These are phyloP conservation scores for Eucalyptus melliodora DNA, from an alignment of 345 rosid species.

Conservation along the genomic window DNA sequence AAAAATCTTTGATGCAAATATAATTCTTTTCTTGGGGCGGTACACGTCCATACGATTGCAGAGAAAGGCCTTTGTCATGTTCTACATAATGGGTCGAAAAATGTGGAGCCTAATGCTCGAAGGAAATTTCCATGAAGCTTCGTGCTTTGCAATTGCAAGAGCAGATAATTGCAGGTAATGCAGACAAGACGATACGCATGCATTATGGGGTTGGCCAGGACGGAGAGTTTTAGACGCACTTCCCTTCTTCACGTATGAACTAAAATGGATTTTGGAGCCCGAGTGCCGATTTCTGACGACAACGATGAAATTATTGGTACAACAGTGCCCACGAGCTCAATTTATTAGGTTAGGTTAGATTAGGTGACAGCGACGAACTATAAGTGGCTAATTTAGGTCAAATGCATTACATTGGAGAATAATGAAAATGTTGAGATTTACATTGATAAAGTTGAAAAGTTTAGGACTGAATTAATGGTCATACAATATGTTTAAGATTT, in stretches of 20 bases:
- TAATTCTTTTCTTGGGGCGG: neutral
- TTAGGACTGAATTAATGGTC: accelerated
- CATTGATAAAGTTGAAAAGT: accelerated
- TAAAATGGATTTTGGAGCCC: neutral
- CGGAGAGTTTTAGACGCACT: neutral
- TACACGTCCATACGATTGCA: neutral
- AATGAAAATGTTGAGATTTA: neutral
- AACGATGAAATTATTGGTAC: neutral
- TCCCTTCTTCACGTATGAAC: neutral
- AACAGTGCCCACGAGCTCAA: neutral
- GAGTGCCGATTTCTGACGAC: neutral
- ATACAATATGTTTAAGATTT: neutral
- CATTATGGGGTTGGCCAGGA: neutral
- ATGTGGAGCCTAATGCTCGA: neutral
- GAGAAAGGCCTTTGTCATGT: neutral
- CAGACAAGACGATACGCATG: neutral
- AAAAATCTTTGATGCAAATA: neutral
- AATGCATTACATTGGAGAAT: neutral
- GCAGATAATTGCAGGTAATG: neutral
- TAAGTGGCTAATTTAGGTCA: neutral
- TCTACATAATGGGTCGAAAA: neutral
- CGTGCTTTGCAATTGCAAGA: neutral
- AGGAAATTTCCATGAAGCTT: neutral
- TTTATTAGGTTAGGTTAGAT: neutral
- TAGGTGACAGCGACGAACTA: accelerated